phyloP scores from a whole-genome alignment of 1,139 yeast species.

The Sugiyamaella grinbergsii region DNA sequence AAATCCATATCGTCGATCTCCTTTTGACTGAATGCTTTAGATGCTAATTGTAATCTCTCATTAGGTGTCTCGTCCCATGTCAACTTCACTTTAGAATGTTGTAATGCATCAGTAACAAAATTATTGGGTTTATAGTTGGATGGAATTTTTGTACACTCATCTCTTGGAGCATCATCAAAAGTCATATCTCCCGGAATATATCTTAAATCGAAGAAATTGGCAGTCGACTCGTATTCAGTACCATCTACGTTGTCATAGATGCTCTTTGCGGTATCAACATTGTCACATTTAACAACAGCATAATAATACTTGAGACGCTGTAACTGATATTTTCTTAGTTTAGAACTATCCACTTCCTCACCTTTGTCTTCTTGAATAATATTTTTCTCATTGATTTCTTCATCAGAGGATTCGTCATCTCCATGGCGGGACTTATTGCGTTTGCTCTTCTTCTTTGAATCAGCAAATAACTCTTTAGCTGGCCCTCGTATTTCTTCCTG shows the following conservation, averaged over 20 bases:
- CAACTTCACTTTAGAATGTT: constrained; percentile 87
- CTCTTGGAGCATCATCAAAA: constrained; percentile 73
- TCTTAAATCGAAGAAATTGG: constrained; percentile 88
- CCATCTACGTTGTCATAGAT: constrained; percentile 92
- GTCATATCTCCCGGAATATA: constrained; percentile 91
- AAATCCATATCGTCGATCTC: constrained; percentile 97
- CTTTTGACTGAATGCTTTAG: constrained; percentile 81
- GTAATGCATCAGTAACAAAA: constrained; percentile 91
- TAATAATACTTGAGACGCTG: constrained; percentile 92
- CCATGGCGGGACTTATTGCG: constrained; percentile 17
- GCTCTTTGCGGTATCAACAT: constrained; percentile 65
- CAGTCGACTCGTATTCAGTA: constrained; percentile 93
- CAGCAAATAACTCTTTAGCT: constrained; percentile 74
- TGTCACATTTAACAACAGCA: constrained; percentile 88
- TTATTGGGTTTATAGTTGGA: constrained; percentile 75
- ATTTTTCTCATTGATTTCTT: constrained; percentile 36
- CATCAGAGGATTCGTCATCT: constrained; percentile 24
- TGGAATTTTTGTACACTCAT: constrained; percentile 71
- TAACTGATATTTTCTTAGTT: constrained; percentile 61
- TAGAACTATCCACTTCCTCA: constrained; percentile 50
- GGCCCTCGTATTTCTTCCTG: constrained; percentile 93
- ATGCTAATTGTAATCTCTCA: constrained; percentile 77
- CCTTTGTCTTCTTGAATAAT: constrained; percentile 45
- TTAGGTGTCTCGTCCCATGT: constrained; percentile 99
- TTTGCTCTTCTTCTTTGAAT: constrained; percentile 45